Conservation (phyloP, 2,329 filamentous ascomycete species). For the Cytospora mali region DNA sequence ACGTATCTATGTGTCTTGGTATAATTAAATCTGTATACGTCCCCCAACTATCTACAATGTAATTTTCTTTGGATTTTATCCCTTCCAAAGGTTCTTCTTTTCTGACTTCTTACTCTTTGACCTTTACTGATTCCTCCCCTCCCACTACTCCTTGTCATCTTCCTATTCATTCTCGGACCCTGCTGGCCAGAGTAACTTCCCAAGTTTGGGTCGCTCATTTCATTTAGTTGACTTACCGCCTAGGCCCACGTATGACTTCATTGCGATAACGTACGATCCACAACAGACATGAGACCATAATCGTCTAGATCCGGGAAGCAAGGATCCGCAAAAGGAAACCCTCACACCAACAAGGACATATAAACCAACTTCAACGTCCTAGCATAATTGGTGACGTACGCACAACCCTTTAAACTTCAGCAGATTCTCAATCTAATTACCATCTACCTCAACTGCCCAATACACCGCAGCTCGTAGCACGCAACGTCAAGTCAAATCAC, state of each 20-base stretch:
- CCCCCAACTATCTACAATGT: too few relatives aligned
- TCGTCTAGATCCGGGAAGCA: conserved; percentile 11
- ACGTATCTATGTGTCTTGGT: too few relatives aligned
- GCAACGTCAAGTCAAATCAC: not conserved
- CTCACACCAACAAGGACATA: not conserved
- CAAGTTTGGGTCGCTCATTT: not conserved
- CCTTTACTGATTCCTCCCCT: too few relatives aligned
- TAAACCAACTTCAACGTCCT: not conserved
- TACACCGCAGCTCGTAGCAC: not conserved
- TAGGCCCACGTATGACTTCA: conserved; percentile 11
- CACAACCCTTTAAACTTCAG: too few relatives aligned
- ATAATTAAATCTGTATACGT: too few relatives aligned
- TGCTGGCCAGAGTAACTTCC: not conserved
- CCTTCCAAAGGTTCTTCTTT: too few relatives aligned
- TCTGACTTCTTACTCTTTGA: too few relatives aligned
- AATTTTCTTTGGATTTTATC: too few relatives aligned
- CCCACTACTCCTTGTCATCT: too few relatives aligned
- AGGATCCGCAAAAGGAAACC: conserved; percentile 5
- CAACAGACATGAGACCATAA: conserved; percentile 13
- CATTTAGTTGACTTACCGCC: conserved; percentile 6
- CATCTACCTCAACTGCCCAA: not conserved
- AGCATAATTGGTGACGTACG: not conserved
- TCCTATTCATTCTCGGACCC: not conserved
- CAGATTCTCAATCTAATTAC: not conserved
- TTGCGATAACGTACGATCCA: conserved; percentile 17